Base-by-base conservation (phyloP, 306 rosid species). In the Spatholobus suberectus region DNA sequence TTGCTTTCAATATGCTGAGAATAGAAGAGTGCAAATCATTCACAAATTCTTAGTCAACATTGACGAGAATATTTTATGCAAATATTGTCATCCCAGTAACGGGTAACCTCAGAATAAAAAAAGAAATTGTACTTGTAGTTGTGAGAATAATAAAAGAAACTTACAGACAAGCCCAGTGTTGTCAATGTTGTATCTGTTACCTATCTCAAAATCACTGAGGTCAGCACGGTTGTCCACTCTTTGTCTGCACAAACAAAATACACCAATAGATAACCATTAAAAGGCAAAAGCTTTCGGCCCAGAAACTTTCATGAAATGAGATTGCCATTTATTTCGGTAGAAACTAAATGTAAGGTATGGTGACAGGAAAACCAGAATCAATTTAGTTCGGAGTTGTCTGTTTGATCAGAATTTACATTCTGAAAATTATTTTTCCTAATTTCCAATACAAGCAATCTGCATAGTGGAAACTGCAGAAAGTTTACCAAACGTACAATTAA, bases 111-210 rank as follows among this genome's bases (percentile, higher is more conserved):
- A 15, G 58, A 69, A 83, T 13, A 2, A 43, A 54, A 24, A 47
- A 27, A 58, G n/a, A 38, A n/a, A 68, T 13, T 6, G 57, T 15
- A 34, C 34, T 73, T 73, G 68, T 13, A 46, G 58, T 21, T 70
- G 67, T 24, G 55, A 65, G 24, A 34, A 78, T 43, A 29, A 76
- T 40, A 79, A 44, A 67, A 62, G 44, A 73, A 89, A 90, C 98
- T 81, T 88, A 95, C 97, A 93, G 49, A 95, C 96, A 84, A 95
- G 92, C 76, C 98, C 97, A 24, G 99, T 95, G 78, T 95, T 93
- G 86, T 95, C 98, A 85, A 95, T 89, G 84, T 93, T 90, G 85
- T 90, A 89, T 82, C 73, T 72, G 89, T 89, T 93, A 72, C 96
- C 92, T 82, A 89, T 90, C 88, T 93, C 90, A 81, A 95, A 92